Evolutionary conservation across 768 basidiomycete genomes (phyloP).

Genomic region (Tulasnella sp.): DNA sequence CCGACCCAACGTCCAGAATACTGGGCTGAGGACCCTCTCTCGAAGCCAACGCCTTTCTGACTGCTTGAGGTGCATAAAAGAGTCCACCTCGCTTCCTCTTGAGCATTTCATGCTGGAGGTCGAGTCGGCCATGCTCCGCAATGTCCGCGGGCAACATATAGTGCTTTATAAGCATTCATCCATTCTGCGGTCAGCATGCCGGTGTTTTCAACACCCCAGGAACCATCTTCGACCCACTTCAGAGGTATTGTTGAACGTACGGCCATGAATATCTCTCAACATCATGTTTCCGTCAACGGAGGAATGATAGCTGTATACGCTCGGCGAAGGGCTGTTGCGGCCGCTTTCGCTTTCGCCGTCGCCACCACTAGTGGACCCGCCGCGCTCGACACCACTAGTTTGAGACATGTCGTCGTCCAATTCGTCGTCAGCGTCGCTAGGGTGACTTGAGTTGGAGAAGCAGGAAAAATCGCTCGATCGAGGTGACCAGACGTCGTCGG

Average conservation of each 20-base stretch:
- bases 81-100: background rate
- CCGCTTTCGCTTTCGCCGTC: background rate
- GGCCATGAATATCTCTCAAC: constrained; percentile 14
- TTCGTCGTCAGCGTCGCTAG: background rate
- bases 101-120: constrained; percentile 16
- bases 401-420: background rate
- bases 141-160: constrained; percentile 5
- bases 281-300: background rate
- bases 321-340: background rate
- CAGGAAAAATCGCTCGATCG: background rate
- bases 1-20: constrained; percentile 12
- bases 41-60: background rate
- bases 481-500: background rate
- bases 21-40: background rate
- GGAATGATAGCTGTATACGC: constrained; percentile 16
- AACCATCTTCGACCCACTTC: constrained; percentile 3
- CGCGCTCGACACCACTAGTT: background rate
- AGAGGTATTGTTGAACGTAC: constrained; percentile 13
- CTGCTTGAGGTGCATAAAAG: constrained; percentile 1
- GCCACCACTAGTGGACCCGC: background rate
- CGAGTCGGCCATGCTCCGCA: background rate
- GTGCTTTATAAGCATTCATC: background rate
- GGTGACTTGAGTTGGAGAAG: background rate
- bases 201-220: background rate
- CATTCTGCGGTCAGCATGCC: background rate